Evolutionary conservation across 306 rosid species (phyloP).

Genomic region (Rosa multiflora): DNA sequence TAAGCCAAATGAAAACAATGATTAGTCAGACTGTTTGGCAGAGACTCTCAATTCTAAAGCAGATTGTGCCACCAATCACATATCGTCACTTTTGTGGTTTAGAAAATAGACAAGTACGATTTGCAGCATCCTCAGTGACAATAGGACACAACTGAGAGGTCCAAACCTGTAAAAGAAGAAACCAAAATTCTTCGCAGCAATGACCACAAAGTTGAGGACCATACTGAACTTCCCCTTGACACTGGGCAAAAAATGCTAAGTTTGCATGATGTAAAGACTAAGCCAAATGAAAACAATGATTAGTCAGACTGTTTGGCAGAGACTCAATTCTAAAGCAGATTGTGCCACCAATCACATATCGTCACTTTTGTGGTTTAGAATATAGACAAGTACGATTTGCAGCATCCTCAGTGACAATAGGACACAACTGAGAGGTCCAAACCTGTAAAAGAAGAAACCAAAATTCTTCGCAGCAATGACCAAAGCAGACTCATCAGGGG

Average conservation of each 20-base stretch:
- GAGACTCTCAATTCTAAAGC: not conserved
- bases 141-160: constrained; percentile 16
- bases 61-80: not conserved
- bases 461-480: constrained; percentile 85
- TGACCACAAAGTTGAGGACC: constrained; percentile 30
- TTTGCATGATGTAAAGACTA: not conserved
- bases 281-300: not conserved
- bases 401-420: not conserved
- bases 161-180: constrained; percentile 95
- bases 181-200: constrained; percentile 76
- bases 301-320: not conserved
- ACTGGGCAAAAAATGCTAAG: not conserved
- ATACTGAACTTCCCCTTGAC: constrained; percentile 8
- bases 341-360: not conserved
- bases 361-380: not conserved
- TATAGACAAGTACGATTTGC: not conserved
- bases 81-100: not conserved
- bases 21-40: not conserved
- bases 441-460: constrained; percentile 99
- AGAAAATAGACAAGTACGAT: constrained; percentile 6
- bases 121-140: not conserved
- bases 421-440: constrained; percentile 25
- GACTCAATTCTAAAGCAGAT: not conserved
- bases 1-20: not conserved
- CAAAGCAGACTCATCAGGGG: constrained; percentile 88